Evolutionary conservation across 78 protist genomes (phyloP), one percentile per base, ranked within the genome.

Genomic region (Isochrysis galbana): DNA sequence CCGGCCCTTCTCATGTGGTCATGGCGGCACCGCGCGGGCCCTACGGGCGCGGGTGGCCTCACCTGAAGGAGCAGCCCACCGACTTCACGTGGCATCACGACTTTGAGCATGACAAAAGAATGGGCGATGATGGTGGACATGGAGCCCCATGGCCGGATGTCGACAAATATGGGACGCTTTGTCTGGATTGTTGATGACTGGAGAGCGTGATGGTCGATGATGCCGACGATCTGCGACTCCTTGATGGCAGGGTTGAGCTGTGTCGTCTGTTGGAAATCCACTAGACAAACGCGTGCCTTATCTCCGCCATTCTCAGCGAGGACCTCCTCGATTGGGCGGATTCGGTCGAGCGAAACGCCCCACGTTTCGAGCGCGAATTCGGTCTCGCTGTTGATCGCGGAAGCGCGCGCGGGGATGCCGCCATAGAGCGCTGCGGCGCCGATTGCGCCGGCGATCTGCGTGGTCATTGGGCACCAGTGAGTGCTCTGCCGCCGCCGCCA

Each of bases 181-280:
- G 86, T 77, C 42, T 2, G 17, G 7, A 77, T 41, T 23, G 86
- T 39, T 2, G 5, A 10, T 5, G 7, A 7, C 86, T 77, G 86
- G n/a, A 77, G 42, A 42, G 86, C 86, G 46, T 77, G 86, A 29
- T 77, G 86, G 47, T 77, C 86, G 46, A 77, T 77, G 46, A 41
- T 0, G 26, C 86, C 86, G 29, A 2, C 45, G 46, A 77, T 39
- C 32, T 23, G 29, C 38, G 23, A 5, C 21, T 19, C 34, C 26
- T 1, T 0, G 51, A 77, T 2, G 5, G 51, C 86, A n/a, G 86
- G 86, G 17, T 3, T 11, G 11, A 41, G 5, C 86, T 77, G 86
- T 29, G 86, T 25, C 32, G 29, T 36, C 86, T 77, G 86, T 5
- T 77, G 10, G 86, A 25, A n/a, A 19, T 77, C 86, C n/a, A 77